Evolutionary conservation across 768 basidiomycete genomes (phyloP).

Genomic region (Lyophyllum semitale): DNA sequence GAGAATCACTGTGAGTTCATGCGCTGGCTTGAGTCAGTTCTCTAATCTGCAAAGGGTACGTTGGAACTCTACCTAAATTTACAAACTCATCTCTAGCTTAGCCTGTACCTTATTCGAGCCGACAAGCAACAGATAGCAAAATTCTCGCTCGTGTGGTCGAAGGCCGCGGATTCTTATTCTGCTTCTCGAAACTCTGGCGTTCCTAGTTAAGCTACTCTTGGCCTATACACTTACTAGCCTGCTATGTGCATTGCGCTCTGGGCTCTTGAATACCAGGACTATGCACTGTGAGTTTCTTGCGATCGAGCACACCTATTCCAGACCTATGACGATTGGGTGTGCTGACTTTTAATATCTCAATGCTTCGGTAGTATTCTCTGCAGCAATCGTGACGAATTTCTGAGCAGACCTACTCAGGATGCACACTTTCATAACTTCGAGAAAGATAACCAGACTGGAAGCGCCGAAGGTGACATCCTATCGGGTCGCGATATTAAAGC

Average conservation of each 20-base stretch:
- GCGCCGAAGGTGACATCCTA: slow-evolving; percentile 45
- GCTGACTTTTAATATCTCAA: slow-evolving; percentile 5
- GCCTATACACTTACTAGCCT: neutral
- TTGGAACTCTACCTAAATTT: neutral
- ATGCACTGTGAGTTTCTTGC: slow-evolving; percentile 65
- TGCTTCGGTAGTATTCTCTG: slow-evolving; percentile 58
- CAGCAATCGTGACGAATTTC: slow-evolving; percentile 76
- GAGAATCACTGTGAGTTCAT: neutral
- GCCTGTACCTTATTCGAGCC: neutral
- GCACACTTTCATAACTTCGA: slow-evolving; percentile 74
- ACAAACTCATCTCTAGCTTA: neutral
- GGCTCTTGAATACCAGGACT: slow-evolving; percentile 74
- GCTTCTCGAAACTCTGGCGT: neutral
- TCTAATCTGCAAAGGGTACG: neutral
- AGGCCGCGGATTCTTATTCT: slow-evolving; percentile 30
- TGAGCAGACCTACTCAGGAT: slow-evolving; percentile 63
- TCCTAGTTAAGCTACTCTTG: neutral
- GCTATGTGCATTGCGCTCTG: slow-evolving; percentile 80
- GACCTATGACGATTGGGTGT: slow-evolving; percentile 6
- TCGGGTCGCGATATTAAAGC: slow-evolving; percentile 75
- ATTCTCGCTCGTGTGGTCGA: too few species aligned
- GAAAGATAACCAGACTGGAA: slow-evolving; percentile 29
- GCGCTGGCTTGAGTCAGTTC: neutral
- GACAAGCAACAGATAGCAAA: neutral
- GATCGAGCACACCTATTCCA: slow-evolving; percentile 6